Base-by-base conservation (phyloP, 1,139 yeast genomes). In the Meyerozyma athensensis region DNA sequence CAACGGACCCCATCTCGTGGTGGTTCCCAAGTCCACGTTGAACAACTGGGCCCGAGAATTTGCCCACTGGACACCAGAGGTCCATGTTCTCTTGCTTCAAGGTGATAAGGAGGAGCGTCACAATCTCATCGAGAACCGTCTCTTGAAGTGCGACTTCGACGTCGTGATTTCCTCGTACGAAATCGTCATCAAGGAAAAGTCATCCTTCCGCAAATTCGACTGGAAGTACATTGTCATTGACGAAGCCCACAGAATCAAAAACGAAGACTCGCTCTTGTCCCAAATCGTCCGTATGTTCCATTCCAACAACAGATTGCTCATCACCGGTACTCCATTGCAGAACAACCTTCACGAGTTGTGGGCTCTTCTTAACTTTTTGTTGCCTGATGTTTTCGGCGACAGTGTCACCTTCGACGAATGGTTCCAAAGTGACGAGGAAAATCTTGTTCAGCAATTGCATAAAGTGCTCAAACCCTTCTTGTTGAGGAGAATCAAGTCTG, bases 31-130 rank as follows among this genome's bases (percentile, higher is more conserved):
- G 59, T 81, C 89, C 2, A 84, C 94, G 0, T 65, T 84, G 47
- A 89, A 84, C 49, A 84, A 84, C 53, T 84, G 94, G 94, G 70
- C 77, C 36, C 68, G 92, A 50, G 94, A 84, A 52, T 83, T 84
- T 56, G 72, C 77, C 38, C 77, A 70, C 48, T 84, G 92, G 92
- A 82, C 86, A 2, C 94, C 92, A 1, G 86, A 82, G 26, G 84
- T 84, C 7, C 73, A 72, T 38, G 79, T 81, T 0, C 65, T 82
- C 44, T 77, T 84, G 7, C 56, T 84, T 33, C 86, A 82, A 44
- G 94, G 94, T 47, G 86, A 81, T 49, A 84, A 82, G 53, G 85
- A 80, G 19, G 68, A 72, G 40, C 72, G 94, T 56, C 63, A 67
- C 19, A 61, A 72, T 2, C 55, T 82, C 36, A 70, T 84, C 34